Conservation (phyloP, 2,329 filamentous ascomycete genomes). For the Nannizziopsis arthrosporioides region DNA sequence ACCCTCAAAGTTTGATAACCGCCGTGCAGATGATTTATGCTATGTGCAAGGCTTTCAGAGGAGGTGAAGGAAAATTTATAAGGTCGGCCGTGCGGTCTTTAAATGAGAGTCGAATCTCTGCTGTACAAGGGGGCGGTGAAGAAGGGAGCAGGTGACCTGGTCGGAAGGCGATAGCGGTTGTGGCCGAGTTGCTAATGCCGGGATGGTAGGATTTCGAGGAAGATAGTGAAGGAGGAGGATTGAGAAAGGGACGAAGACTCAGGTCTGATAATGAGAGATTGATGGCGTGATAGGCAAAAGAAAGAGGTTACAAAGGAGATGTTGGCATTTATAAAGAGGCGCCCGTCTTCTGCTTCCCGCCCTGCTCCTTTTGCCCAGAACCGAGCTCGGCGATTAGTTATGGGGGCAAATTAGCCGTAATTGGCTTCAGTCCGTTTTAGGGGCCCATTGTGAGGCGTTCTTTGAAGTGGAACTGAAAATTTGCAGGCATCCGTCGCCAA, state of each 20-base stretch:
- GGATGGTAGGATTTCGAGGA: neutral
- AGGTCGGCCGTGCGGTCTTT: too few species aligned
- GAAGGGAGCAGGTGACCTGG: neutral
- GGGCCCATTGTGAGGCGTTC: slow-evolving; percentile 3
- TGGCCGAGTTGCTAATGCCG: neutral
- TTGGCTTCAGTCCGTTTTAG: neutral
- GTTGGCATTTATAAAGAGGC: slow-evolving; percentile 1
- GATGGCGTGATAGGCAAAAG: neutral
- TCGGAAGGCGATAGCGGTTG: neutral
- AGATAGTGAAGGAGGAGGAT: neutral
- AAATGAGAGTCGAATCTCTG: too few species aligned
- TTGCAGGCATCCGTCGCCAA: neutral
- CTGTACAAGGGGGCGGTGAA: too few species aligned
- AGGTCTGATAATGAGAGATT: neutral
- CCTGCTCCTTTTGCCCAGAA: neutral
- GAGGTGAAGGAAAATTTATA: too few species aligned
- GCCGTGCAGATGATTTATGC: too few species aligned
- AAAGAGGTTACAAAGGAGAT: neutral
- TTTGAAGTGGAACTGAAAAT: neutral
- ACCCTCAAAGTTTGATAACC: too few species aligned
- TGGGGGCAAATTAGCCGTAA: slow-evolving; percentile 5
- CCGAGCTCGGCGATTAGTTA: neutral
- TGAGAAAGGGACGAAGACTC: neutral
- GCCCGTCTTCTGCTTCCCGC: neutral
- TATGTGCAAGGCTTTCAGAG: too few species aligned